A percentile compares a stretch with the other conserved stretches of the same genome.
phyloP scores from a whole-genome alignment of 495 filamentous ascomycete genomes.

The Haplographium delicatum region DNA sequence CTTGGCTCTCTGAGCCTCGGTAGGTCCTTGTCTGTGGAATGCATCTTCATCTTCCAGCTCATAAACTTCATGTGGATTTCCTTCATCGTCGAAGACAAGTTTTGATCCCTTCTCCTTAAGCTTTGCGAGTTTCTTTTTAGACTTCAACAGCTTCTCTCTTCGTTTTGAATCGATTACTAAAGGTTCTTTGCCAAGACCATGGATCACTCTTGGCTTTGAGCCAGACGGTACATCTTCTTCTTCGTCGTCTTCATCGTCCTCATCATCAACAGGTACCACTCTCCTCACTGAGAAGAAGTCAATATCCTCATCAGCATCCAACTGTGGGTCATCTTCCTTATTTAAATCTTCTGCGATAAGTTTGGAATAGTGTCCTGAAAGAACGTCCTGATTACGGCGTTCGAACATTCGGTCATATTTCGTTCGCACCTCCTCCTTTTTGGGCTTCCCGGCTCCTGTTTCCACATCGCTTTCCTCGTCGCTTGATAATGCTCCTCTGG shows the following conservation, averaged over 20 bases:
- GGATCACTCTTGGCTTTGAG: constrained; percentile 44
- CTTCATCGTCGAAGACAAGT: constrained; percentile 89
- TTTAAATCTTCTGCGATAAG: constrained; percentile 58
- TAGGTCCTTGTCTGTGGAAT: constrained; percentile 68
- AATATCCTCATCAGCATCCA: constrained; percentile 57
- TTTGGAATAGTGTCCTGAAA: constrained; percentile 86
- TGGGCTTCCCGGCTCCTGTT: constrained; percentile 42
- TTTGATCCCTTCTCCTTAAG: constrained; percentile 79
- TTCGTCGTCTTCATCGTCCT: constrained; percentile 36
- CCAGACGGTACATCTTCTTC: constrained; percentile 23
- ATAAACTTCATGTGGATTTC: constrained; percentile 75
- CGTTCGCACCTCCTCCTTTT: constrained; percentile 66
- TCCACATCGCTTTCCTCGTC: constrained; percentile 43
- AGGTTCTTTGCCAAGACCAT: constrained; percentile 50
- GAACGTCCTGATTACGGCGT: constrained; percentile 86
- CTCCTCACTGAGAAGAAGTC: constrained; percentile 91
- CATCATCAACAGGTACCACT: constrained; percentile 55
- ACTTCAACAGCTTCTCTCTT: constrained; percentile 84
- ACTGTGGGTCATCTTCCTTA: constrained; percentile 32
- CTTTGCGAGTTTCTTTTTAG: constrained; percentile 89
- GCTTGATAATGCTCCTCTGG: constrained; percentile 52
- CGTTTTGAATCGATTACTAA: constrained; percentile 88
- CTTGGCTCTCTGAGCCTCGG: constrained; percentile 63
- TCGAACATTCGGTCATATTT: constrained; percentile 98
- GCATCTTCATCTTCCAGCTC: constrained; percentile 77